phyloP scores from a whole-genome alignment of 2,329 filamentous ascomycete genomes.

The Penicillium sp. region DNA sequence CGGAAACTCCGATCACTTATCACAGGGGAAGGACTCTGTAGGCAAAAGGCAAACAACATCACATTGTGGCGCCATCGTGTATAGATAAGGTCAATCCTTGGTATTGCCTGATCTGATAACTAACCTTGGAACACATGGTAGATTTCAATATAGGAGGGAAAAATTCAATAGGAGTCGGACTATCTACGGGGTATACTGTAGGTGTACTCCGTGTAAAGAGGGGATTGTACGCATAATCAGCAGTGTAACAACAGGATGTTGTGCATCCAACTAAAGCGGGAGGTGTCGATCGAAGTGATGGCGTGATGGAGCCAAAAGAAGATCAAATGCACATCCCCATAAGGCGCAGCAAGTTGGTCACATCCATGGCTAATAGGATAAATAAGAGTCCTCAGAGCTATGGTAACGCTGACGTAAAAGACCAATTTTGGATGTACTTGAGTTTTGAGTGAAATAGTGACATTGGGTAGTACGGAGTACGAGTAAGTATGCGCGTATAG shows the following conservation, averaged over 20 bases:
- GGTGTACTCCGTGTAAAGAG: no score
- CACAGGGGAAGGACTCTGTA: neutral
- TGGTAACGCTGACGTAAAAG: conserved; percentile 23
- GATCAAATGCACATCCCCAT: neutral
- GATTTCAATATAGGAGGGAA: no score
- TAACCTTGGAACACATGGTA: no score
- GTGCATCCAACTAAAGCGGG: conserved; percentile 14
- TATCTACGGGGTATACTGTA: neutral
- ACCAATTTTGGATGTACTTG: neutral
- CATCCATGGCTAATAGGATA: neutral
- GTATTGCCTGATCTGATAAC: conserved; percentile 6
- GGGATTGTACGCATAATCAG: no score
- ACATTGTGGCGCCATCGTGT: neutral
- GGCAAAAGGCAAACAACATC: neutral
- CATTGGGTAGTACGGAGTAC: neutral
- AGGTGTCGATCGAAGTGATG: conserved; percentile 23
- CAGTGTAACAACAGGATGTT: conserved; percentile 9
- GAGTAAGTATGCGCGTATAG: no score
- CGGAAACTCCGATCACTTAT: neutral
- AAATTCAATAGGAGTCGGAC: no score
- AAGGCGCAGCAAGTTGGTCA: neutral
- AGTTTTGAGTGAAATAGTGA: neutral
- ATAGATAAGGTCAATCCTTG: neutral
- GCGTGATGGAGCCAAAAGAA: conserved; percentile 19
- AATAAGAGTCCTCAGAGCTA: neutral